Conservation (phyloP, 1,284 basidiomycete species). For the Clitocybe nebularis region DNA sequence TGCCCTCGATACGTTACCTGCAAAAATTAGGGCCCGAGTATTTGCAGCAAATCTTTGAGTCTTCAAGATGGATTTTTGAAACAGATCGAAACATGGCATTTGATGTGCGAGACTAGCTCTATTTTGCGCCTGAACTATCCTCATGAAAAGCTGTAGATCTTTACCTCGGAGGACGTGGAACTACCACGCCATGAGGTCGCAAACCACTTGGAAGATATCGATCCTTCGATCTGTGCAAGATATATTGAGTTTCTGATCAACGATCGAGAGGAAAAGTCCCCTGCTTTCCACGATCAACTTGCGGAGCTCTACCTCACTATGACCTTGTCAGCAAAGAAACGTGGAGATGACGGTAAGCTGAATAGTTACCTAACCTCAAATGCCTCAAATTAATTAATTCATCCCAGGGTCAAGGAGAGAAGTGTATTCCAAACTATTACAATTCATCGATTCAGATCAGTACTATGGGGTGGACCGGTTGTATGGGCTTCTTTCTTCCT, state of each 20-base stretch:
- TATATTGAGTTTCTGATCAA: slow-evolving; percentile 89
- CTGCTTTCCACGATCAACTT: slow-evolving; percentile 82
- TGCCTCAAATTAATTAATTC: slow-evolving; percentile 3
- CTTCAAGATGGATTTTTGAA: slow-evolving; percentile 83
- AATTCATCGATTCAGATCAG: slow-evolving; percentile 72
- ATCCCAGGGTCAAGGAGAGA: slow-evolving; percentile 38
- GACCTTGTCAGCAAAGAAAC: slow-evolving; percentile 52
- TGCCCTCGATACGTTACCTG: slow-evolving; percentile 85
- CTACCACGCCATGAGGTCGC: slow-evolving; percentile 77
- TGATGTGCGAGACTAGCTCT: slow-evolving; percentile 43
- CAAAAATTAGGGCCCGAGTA: slow-evolving; percentile 86
- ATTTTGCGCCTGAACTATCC: slow-evolving; percentile 1
- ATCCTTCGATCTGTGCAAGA: slow-evolving; percentile 62
- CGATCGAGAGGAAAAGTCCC: slow-evolving; percentile 64
- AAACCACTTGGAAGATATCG: slow-evolving; percentile 72
- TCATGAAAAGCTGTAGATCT: slow-evolving; percentile 57
- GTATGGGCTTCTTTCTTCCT: slow-evolving; percentile 70
- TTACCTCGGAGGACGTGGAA: slow-evolving; percentile 91
- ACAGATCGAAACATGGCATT: slow-evolving; percentile 71
- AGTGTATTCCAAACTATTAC: slow-evolving; percentile 68
- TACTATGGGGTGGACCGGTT: slow-evolving; percentile 79
- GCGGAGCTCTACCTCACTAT: slow-evolving; percentile 80
- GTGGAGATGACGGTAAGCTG: slow-evolving; percentile 49
- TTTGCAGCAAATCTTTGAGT: slow-evolving; percentile 74
- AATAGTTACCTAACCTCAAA: not conserved